Evolutionary conservation across 1,284 basidiomycete genomes (phyloP), one percentile per base, ranked within the genome.

Genomic region (Boletellus sp.): DNA sequence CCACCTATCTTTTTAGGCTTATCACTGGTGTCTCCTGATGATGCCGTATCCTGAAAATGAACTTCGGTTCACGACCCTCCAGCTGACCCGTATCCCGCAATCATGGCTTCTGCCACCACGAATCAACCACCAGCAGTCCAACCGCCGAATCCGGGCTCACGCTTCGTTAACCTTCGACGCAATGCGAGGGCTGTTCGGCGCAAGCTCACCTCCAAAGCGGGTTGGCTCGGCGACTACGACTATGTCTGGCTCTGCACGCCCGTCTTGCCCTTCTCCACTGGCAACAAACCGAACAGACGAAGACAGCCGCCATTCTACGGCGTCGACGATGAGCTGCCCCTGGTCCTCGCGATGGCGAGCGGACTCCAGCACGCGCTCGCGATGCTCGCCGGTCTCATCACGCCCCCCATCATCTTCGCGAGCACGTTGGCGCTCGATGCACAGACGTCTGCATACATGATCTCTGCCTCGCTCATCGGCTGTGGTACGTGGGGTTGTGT

Each of bases 371-470:
- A 91, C 60, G 78, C 84, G 0, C 77, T 91, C 1, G 87, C 87
- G 1, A 90, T 90, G 88, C 73, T 91, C 17, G 87, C 87, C 2
- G 88, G 87, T 4, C 61, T 80, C 20, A 84, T 87, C 53, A 82
- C 82, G 0, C 86, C 85, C 0, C 90, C 90, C 0, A 92, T 92
- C 57, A 89, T 92, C 54, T 84, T 91, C 55, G 79, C 87, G 3
- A 81, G 74, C 46, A 64, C 80, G 3, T 65, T 87, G 30, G 79
- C 69, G 49, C 67, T 87, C 21, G 79, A 84, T 45, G 53, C 69
- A 7, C 64, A 66, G 34, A 79, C 73, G 0, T 83, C 83, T 14
- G 72, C 87, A 2, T 93, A 92, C 60, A 80, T 93, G 80, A 82
- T 93, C 56, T 89, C 87, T 4, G 80, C 88, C 1, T 86, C 82